These are phyloP conservation scores for Marvania coccoides DNA, from an alignment of 139 green algal species.

Conservation along the genomic window DNA sequence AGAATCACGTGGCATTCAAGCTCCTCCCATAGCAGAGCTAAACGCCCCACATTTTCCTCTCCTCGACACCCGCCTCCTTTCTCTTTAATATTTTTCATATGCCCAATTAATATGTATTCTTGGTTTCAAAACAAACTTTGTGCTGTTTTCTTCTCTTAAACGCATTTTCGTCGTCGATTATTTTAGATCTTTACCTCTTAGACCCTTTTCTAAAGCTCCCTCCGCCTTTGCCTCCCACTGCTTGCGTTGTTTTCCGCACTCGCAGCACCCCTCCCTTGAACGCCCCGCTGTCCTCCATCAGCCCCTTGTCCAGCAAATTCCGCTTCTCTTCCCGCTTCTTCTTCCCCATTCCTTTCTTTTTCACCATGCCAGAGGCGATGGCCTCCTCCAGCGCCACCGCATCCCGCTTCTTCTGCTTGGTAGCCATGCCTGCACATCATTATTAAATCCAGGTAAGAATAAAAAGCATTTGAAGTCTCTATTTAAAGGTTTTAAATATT, in stretches of 20 bases:
- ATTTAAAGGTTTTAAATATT: conserved; percentile 8
- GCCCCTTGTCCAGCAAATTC: conserved; percentile 32
- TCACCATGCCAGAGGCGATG: conserved; percentile 53
- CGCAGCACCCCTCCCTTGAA: conserved; percentile 51
- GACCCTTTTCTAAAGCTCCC: too few relatives aligned
- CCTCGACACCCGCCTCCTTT: too few relatives aligned
- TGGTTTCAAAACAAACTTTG: too few relatives aligned
- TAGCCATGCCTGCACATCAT: conserved; percentile 39
- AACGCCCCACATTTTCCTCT: too few relatives aligned
- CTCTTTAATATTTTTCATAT: too few relatives aligned
- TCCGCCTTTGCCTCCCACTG: too few relatives aligned
- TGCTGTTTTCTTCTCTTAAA: too few relatives aligned
- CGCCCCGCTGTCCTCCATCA: conserved; percentile 40
- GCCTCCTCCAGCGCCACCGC: conserved; percentile 49
- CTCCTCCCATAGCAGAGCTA: too few relatives aligned
- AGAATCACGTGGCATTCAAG: too few relatives aligned
- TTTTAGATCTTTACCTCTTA: too few relatives aligned
- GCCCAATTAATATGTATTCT: too few relatives aligned
- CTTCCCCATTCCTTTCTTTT: conserved; percentile 45
- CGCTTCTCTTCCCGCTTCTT: conserved; percentile 34
- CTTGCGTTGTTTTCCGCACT: conserved; percentile 26
- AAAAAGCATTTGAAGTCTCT: not conserved
- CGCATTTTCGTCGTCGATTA: too few relatives aligned
- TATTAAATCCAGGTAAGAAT: not conserved
- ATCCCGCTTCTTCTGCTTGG: conserved; percentile 31